Conservation (phyloP, 2,329 filamentous ascomycete genomes). For the Hymenoscyphus occultus region DNA sequence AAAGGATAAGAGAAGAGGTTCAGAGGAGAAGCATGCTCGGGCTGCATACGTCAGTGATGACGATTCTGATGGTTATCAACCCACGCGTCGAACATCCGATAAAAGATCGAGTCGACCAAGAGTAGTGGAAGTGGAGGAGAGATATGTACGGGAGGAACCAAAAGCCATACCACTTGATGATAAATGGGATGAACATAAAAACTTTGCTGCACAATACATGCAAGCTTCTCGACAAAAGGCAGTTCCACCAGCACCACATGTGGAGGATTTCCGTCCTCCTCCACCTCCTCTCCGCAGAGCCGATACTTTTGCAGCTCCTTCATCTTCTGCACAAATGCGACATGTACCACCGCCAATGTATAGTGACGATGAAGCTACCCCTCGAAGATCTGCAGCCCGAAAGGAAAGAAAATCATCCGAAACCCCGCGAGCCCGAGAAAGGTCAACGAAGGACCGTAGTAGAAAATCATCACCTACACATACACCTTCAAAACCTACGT, state of each 20-base stretch:
- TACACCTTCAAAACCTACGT: neutral
- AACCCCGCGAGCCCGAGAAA: conserved; percentile 24
- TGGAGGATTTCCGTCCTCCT: conserved; percentile 7
- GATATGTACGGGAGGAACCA: conserved; percentile 10
- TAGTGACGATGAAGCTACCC: conserved; percentile 33
- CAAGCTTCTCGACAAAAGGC: conserved; percentile 31
- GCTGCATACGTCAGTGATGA: conserved; percentile 31
- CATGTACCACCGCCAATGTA: conserved; percentile 26
- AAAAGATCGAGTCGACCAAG: conserved; percentile 27
- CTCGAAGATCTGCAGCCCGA: conserved; percentile 32
- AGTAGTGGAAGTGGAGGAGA: conserved; percentile 26
- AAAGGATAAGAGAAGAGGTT: conserved; percentile 39
- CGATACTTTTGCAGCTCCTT: conserved; percentile 30
- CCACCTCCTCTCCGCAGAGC: conserved; percentile 29
- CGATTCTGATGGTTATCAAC: conserved; percentile 16
- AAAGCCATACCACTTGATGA: conserved; percentile 24
- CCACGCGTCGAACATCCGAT: conserved; percentile 20
- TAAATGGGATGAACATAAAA: conserved; percentile 31
- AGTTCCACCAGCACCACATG: neutral
- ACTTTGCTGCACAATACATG: conserved; percentile 33
- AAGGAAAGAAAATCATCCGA: conserved; percentile 32
- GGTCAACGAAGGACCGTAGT: conserved; percentile 15
- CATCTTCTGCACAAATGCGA: conserved; percentile 26
- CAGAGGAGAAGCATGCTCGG: conserved; percentile 33
- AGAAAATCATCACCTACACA: conserved; percentile 16